Percentiles rank a stretch among this genome's conserved stretches.
Evolutionary conservation across 345 rosid genomes (phyloP).

Genomic region (Linum lewisii): DNA sequence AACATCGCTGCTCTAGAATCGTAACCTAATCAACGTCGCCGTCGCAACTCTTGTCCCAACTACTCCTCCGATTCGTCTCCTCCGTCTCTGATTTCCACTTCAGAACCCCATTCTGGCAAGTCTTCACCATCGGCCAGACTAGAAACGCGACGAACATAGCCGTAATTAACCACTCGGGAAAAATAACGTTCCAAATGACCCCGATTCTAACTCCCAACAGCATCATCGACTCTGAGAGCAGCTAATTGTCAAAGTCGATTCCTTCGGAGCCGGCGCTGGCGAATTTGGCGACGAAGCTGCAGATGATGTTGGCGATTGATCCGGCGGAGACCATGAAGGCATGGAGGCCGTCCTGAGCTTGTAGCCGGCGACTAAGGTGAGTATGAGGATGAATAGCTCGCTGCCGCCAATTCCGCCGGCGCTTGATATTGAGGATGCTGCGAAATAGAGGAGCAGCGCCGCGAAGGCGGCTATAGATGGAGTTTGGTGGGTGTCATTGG

Average conservation of each 20-base stretch:
- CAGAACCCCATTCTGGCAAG: slow-evolving; percentile 51
- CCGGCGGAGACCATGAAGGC: slow-evolving; percentile 96
- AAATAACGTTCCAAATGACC: slow-evolving; percentile 58
- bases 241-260: slow-evolving; percentile 63
- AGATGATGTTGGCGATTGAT: slow-evolving; percentile 61
- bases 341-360: slow-evolving; percentile 69
- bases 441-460: slow-evolving; percentile 53
- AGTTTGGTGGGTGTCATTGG: not conserved
- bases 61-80: slow-evolving; percentile 22
- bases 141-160: slow-evolving; percentile 55
- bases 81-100: slow-evolving; percentile 63
- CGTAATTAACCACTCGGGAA: slow-evolving; percentile 87
- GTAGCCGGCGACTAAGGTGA: slow-evolving; percentile 54
- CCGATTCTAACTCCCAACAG: slow-evolving; percentile 81
- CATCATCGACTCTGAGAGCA: slow-evolving; percentile 78
- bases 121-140: slow-evolving; percentile 68
- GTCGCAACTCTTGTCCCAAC: slow-evolving; percentile 19
- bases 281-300: slow-evolving; percentile 30
- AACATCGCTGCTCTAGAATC: no score
- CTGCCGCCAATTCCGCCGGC: slow-evolving; percentile 96
- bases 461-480: slow-evolving; percentile 1
- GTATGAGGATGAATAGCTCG: slow-evolving; percentile 67
- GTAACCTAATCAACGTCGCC: no score
- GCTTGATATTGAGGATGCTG: slow-evolving; percentile 65
- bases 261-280: slow-evolving; percentile 32